Percentiles rank a stretch among this genome's conserved stretches.
These are phyloP conservation scores for Cercospora sp. DNA, from an alignment of 2,329 filamentous ascomycete species.

Conservation along the genomic window DNA sequence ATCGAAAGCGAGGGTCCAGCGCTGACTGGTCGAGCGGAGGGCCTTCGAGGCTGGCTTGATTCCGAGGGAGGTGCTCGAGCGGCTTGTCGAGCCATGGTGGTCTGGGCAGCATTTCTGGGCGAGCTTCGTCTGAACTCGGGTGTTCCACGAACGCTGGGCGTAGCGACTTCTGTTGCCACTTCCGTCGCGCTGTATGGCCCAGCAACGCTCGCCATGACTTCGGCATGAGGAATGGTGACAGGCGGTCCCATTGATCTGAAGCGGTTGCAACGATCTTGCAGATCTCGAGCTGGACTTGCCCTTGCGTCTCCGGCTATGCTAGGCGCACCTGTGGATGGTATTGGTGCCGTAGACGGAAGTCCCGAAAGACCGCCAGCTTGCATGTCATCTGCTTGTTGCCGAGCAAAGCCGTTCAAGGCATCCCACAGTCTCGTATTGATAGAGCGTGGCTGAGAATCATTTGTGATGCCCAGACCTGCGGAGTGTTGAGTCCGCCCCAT, in stretches of 20 bases:
- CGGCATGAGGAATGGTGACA: conserved; percentile 29
- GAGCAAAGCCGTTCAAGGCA: conserved; percentile 40
- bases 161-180: conserved; percentile 48
- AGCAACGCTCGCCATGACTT: conserved; percentile 23
- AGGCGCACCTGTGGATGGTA: conserved; percentile 35
- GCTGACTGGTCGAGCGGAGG: conserved; percentile 12
- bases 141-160: conserved; percentile 47
- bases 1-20: conserved; percentile 37
- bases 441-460: conserved; percentile 28
- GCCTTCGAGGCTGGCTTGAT: conserved; percentile 8
- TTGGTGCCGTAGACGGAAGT: conserved; percentile 24
- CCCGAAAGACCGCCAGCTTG: conserved; percentile 29
- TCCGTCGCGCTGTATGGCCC: conserved; percentile 52
- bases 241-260: conserved; percentile 34
- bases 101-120: conserved; percentile 9
- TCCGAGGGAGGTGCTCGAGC: conserved; percentile 7
- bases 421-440: conserved; percentile 39
- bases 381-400: conserved; percentile 33
- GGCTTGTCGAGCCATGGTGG: conserved; percentile 5
- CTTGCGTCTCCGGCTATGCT: conserved; percentile 34
- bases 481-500: conserved; percentile 1
- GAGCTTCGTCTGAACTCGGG: conserved; percentile 37
- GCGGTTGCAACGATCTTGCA: conserved; percentile 4
- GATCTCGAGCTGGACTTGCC: conserved; percentile 21
- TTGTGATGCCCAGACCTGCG: conserved; percentile 34